Evolutionary conservation across 805 yeast genomes (phyloP).

Genomic region (Metschnikowia gelsemii): DNA sequence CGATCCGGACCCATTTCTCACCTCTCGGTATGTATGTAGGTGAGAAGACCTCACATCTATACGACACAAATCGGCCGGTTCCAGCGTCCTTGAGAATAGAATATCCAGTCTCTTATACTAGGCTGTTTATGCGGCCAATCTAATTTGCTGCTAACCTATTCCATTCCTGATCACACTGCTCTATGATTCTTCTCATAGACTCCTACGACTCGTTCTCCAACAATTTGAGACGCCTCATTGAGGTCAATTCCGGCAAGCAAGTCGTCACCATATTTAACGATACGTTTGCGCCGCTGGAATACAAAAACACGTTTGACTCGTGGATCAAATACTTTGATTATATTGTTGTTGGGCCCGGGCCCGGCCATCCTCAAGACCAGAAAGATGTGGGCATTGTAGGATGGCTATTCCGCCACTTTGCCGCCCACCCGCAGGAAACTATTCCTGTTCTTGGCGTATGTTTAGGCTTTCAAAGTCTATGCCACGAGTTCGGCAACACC

Average conservation of each 20-base stretch:
- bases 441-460: conserved; percentile 88
- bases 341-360: conserved; percentile 93
- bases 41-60: too few relatives aligned
- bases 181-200: conserved; percentile 70
- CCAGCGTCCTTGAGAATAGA: too few relatives aligned
- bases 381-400: conserved; percentile 74
- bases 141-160: not conserved
- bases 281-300: conserved; percentile 37
- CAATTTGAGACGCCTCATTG: conserved; percentile 67
- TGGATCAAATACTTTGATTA: conserved; percentile 62
- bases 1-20: too few relatives aligned
- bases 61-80: too few relatives aligned
- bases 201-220: conserved; percentile 95
- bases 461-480: conserved; percentile 85
- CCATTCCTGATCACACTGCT: not conserved
- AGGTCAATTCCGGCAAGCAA: conserved; percentile 47
- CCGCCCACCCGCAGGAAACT: conserved; percentile 12
- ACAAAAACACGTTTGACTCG: conserved; percentile 34
- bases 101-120: too few relatives aligned
- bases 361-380: conserved; percentile 74
- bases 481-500: conserved; percentile 56
- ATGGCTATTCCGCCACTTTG: conserved; percentile 44
- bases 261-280: conserved; percentile 66
- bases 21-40: too few relatives aligned
- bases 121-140: too few relatives aligned